phyloP scores from a whole-genome alignment of 2,329 filamentous ascomycete genomes.

The Talaromyces islandicus region DNA sequence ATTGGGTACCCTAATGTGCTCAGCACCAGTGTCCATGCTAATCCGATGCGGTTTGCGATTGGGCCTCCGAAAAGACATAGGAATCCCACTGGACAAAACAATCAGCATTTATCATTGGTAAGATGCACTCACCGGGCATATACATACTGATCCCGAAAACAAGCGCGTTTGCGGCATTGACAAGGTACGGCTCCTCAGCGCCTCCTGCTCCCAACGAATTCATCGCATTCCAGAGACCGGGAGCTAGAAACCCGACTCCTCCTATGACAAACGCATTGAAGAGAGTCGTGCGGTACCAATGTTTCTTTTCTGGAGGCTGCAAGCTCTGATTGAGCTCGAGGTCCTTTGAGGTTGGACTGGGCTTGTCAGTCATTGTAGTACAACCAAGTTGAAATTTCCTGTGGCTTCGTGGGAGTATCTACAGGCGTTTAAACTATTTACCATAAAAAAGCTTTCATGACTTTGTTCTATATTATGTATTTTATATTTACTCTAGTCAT shows the following conservation, averaged over 20 bases:
- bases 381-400: not conserved
- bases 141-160: conserved; percentile 31
- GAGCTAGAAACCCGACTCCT: conserved; percentile 41
- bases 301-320: not conserved
- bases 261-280: conserved; percentile 49
- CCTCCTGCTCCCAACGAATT: conserved; percentile 49
- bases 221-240: conserved; percentile 51
- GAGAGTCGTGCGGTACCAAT: conserved; percentile 45
- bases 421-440: not conserved
- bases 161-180: conserved; percentile 49
- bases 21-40: conserved; percentile 39
- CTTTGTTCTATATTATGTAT: not conserved
- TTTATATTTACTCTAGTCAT: not conserved
- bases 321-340: not conserved
- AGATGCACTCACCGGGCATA: conserved; percentile 13
- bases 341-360: not conserved
- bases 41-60: conserved; percentile 45
- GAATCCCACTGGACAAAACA: conserved; percentile 35
- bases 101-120: conserved; percentile 1
- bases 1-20: conserved; percentile 44
- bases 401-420: not conserved
- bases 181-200: conserved; percentile 46
- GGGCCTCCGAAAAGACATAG: conserved; percentile 45
- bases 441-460: not conserved
- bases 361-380: not conserved